Base-by-base conservation (phyloP, 2,329 filamentous ascomycete genomes). In the Helotiales sp. region DNA sequence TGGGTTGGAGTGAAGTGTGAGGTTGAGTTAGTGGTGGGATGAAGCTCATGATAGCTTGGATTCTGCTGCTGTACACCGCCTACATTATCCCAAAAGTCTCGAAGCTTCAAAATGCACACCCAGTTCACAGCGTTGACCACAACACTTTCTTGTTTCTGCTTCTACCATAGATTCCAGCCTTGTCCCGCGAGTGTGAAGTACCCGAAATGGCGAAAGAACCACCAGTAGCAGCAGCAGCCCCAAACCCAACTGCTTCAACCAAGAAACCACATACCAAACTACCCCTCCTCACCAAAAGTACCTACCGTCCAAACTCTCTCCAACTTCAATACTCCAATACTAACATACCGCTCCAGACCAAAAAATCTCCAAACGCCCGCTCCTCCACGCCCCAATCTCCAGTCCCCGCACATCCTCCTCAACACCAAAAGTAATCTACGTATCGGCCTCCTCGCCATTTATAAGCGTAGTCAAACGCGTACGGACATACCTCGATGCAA, bases 301-400 rank as follows among this genome's bases (percentile, higher is more conserved):
- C 13, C 61, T 43, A 45, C 50, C 50, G 22, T 43, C 11, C n/a
- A 20, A 7, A 17, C 32, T 22, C 20, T 59, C 22, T 40, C 24
- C 62, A 26, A 8, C 34, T 50, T 49, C 50, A 10, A 34, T 58
- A 50, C 20, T 13, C 37, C 49, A 5, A 20, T 47, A 32, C 55
- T 59, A 62, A 55, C 30, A 45, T 28, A 24, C 6, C 26, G 13
- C 28, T n/a, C 47, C 32, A 78, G 77, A 65, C 49, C 70, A 75
- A 40, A 72, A 70, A 65, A 76, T 78, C 28, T 66, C 67, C 55
- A 78, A 78, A 69, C 74, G 77, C 22, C 76, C 76, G 4, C 75
- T 78, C 57, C 66, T 77, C 40, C 77, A 78, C 69, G 74, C 76
- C 17, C 59, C 75, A 2, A 72, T 77, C 37, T 62, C 75, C 20